Evolutionary conservation across 208 protist genomes (phyloP), one percentile per base, ranked within the genome.

Genomic region (Leishmania gerbilli): DNA sequence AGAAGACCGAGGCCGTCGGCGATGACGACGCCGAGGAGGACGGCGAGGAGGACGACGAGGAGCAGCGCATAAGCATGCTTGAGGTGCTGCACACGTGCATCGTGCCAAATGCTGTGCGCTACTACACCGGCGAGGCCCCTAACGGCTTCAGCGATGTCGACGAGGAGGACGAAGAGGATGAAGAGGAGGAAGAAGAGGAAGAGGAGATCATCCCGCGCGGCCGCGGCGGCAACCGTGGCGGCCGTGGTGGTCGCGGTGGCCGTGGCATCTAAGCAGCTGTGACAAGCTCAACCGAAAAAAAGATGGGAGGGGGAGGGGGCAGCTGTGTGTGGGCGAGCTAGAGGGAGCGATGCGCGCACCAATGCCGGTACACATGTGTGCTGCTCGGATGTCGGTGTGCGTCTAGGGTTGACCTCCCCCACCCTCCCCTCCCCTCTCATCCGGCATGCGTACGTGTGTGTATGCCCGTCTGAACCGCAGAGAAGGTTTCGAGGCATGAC

Each of bases 51-150:
- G 89, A 84, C 17, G 89, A 95, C 56, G 88, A 95, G 76, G 84
- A 90, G 74, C 80, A 89, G 71, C 74, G 84, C 62, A 76, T 90
- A 19, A 79, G 76, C 60, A 79, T 90, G 53, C 76, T 92, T 51
- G 88, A 90, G 79, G 82, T 93, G 53, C 81, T 97, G 42, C 89
- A 94, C 87, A 88, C 87, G 64, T 85, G 80, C 77, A 89, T 97
- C 71, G 89, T 97, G 65, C 95, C 95, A 6, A 83, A 86, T 72
- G 95, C 95, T 8, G 92, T 96, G 47, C 81, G 91, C 67, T 93
- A 91, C 88, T 97, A 96, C 91, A 97, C 95, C 21, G 93, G 93
- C 76, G 93, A 97, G 87, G 94, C 94, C 34, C 89, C 89, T 9
- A 91, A 97, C 62, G 95, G 95, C 47, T 87, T 77, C 84, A 87